Evolutionary conservation across 495 filamentous ascomycete genomes (phyloP).

Genomic region (Lepidopterella palustris): DNA sequence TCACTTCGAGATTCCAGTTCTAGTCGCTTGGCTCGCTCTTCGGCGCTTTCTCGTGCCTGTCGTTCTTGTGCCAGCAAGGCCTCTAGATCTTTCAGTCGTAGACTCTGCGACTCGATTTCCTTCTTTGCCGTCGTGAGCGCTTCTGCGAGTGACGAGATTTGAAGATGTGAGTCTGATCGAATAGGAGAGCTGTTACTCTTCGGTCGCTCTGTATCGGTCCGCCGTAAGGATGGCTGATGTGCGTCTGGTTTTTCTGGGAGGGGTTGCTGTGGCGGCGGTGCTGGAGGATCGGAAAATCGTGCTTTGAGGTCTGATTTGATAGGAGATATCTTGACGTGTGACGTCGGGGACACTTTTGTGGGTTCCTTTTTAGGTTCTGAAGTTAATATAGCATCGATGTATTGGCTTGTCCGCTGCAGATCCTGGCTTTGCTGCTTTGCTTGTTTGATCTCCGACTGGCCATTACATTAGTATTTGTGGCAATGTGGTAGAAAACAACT

Average conservation of each 20-base stretch:
- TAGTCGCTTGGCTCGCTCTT: slow-evolving; percentile 67
- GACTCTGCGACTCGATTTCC: slow-evolving; percentile 73
- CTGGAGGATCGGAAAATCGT: slow-evolving; percentile 81
- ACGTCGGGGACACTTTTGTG: slow-evolving; percentile 15
- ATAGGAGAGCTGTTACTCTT: slow-evolving; percentile 50
- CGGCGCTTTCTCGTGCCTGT: slow-evolving; percentile 71
- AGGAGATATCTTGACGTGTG: slow-evolving; percentile 30
- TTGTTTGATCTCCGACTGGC: slow-evolving; percentile 75
- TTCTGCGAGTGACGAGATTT: slow-evolving; percentile 75
- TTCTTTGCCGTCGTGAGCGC: slow-evolving; percentile 71
- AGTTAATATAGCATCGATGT: slow-evolving; percentile 66
- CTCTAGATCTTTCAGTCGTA: slow-evolving; percentile 75
- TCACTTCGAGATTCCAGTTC: slow-evolving; percentile 46
- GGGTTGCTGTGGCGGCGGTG: slow-evolving; percentile 85
- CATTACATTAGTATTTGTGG: slow-evolving; percentile 9
- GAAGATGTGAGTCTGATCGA: slow-evolving; percentile 49
- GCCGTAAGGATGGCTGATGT: slow-evolving; percentile 56
- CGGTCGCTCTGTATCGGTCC: slow-evolving; percentile 67
- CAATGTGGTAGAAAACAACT: slow-evolving; percentile 37
- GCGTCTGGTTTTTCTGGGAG: slow-evolving; percentile 84
- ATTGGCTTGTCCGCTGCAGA: slow-evolving; percentile 71
- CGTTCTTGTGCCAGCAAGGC: slow-evolving; percentile 70
- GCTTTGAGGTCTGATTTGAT: slow-evolving; percentile 49
- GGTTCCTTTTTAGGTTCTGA: slow-evolving; percentile 64
- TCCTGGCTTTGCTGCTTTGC: slow-evolving; percentile 84